These are phyloP conservation scores for Solanum raphanifolium DNA, from an alignment of 257 asterid species.

Conservation along the genomic window DNA sequence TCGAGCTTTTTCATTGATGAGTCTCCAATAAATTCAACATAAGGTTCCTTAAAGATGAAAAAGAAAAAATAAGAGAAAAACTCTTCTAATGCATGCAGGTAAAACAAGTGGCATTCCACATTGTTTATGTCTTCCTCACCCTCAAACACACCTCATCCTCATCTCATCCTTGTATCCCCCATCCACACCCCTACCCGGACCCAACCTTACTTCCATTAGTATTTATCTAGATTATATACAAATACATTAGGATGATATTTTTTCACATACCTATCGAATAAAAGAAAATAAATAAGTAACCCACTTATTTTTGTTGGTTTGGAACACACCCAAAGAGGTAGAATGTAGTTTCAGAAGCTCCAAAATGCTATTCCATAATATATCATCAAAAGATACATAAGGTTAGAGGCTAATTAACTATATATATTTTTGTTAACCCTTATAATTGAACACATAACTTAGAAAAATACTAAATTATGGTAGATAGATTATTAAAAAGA, in stretches of 20 bases:
- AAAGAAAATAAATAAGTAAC: not conserved
- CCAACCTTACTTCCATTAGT: not conserved
- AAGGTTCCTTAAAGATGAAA: not conserved
- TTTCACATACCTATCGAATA: not conserved
- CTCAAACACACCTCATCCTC: not conserved
- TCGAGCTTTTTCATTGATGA: no score
- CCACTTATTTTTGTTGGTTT: not conserved
- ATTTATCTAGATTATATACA: no score
- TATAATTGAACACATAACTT: no score
- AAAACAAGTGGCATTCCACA: no score
- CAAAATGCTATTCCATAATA: not conserved
- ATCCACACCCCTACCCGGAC: not conserved
- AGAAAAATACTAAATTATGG: no score
- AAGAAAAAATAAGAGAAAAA: not conserved
- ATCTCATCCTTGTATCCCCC: not conserved
- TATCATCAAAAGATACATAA: no score
- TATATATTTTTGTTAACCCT: no score
- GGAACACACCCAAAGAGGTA: not conserved
- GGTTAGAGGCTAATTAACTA: not conserved
- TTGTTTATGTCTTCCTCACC: no score
- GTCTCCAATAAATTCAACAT: no score
- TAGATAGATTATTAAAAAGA: no score
- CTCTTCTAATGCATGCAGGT: no score
- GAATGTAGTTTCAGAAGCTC: not conserved
- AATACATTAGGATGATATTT: not conserved